These are phyloP conservation scores for Coelastrella sp. DNA, from an alignment of 139 green algal species.

Conservation along the genomic window DNA sequence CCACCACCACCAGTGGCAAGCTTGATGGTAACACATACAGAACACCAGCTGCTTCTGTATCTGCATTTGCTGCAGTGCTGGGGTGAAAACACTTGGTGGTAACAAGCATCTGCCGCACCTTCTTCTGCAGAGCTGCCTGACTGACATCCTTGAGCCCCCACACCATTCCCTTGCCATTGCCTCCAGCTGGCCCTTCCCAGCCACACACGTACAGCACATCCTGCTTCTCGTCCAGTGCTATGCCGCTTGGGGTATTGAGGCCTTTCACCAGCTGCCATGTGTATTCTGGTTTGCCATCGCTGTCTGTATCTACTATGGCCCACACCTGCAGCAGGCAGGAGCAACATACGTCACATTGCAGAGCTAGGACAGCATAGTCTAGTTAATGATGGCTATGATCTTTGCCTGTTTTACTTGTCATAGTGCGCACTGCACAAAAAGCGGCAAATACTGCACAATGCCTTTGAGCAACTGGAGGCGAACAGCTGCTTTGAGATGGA, in stretches of 20 bases:
- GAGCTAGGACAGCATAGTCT: background rate
- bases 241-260: background rate
- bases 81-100: too few species aligned
- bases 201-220: background rate
- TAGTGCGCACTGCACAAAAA: too few species aligned
- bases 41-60: too few species aligned
- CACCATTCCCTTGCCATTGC: background rate
- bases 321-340: background rate
- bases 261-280: background rate
- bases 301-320: conserved; percentile 5
- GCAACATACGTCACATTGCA: background rate
- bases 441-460: too few species aligned
- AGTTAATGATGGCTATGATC: too few species aligned
- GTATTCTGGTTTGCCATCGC: background rate
- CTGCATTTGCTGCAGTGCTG: too few species aligned
- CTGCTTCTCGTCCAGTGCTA: background rate
- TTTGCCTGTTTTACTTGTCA: too few species aligned
- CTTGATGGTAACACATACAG: too few species aligned
- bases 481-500: too few species aligned
- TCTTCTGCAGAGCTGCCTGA: background rate
- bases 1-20: too few species aligned
- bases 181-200: background rate
- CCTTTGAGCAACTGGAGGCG: too few species aligned
- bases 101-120: background rate
- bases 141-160: background rate